Base-by-base conservation (phyloP, 768 basidiomycete genomes). In the Lactifluus echinatus region DNA sequence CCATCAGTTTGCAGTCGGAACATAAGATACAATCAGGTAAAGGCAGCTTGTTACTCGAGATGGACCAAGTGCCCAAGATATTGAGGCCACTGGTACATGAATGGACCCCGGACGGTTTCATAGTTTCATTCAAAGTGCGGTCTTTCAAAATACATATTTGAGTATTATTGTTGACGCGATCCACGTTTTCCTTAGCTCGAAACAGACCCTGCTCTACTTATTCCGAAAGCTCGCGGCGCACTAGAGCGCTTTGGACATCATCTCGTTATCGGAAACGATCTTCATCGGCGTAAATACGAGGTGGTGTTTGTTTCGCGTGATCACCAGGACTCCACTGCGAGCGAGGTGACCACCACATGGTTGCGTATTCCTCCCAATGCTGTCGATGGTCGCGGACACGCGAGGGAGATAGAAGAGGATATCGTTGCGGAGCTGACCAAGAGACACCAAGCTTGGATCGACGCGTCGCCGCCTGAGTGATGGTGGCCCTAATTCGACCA, bases 21-120 rank as follows among this genome's bases (percentile, higher is more conserved):
- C 96, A 99, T 73, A 99, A 99, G 74, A 98, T 99, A 36, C 95
- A 98, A 67, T 96, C 93, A 0, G 90, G 91, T 28, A 93, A 95
- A 67, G 95, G 94, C 1, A 94, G 86, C 63, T 74, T 98, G 24
- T 81, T 83, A 45, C 89, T 98, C 55, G 94, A 98, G 70, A 99
- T 98, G 96, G 96, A 99, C 67, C 93, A 97, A 69, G 94, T 98
- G 0, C 96, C 96, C 8, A 99, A 99, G 72, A 85, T 97, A 34
- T 74, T 99, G 45, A 89, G 90, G 69, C 88, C 93, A 0, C 75
- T 99, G 73, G 93, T 97, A 7, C 84, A 87, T 44, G 92, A 98
- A 68, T 99, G 96, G 95, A 87, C 84, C 1, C 82, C 78, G 7
- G 82, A 89, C 44, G 94, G 92, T 0, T 98, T 84, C 68, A 85